phyloP scores from a whole-genome alignment of 306 rosid species.

The Hylodesmum podocarpum region DNA sequence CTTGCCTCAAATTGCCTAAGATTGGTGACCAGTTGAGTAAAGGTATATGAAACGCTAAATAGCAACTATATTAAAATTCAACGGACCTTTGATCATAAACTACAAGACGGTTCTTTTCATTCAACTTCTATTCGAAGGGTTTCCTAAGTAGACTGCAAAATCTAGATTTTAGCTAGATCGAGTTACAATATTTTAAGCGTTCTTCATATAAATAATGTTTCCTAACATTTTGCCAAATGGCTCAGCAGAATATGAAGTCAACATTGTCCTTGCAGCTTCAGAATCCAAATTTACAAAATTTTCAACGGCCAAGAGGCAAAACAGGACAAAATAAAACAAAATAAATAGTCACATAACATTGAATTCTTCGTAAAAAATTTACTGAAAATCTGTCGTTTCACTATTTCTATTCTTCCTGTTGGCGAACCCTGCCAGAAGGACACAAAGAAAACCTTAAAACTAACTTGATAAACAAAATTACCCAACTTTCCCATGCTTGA shows the following conservation, averaged over 20 bases:
- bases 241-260: background rate
- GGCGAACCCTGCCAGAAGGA: constrained; percentile 26
- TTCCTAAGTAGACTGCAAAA: background rate
- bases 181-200: background rate
- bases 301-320: constrained; percentile 21
- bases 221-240: background rate
- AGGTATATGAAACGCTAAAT: too few relatives aligned
- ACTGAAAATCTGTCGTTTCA: constrained; percentile 25
- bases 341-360: constrained; percentile 12
- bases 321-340: background rate
- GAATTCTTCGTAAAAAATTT: constrained; percentile 18
- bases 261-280: constrained; percentile 2
- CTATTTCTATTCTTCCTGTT: constrained; percentile 37
- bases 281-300: constrained; percentile 21
- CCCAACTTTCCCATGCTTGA: constrained; percentile 29
- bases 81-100: background rate
- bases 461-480: constrained; percentile 36
- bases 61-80: too few relatives aligned
- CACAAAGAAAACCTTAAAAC: constrained; percentile 27
- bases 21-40: background rate
- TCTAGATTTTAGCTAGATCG: background rate
- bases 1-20: too few relatives aligned
- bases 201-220: background rate
- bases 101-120: background rate
- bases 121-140: background rate